Evolutionary conservation across 108 stramenopile species (phyloP).

Genomic region (Stephanodiscus triporus): DNA sequence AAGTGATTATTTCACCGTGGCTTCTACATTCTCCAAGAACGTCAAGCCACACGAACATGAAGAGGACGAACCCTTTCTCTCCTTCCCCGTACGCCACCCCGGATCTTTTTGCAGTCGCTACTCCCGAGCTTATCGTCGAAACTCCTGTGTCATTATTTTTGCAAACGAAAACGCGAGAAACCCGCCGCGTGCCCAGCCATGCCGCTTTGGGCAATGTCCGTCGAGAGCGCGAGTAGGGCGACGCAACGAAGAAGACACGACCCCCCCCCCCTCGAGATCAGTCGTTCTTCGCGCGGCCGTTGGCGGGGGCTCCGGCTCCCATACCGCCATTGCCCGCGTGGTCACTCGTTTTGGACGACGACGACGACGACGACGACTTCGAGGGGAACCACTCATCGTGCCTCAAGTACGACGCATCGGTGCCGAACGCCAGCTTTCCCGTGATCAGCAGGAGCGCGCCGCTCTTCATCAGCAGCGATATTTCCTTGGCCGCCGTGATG

Average conservation of each 20-base stretch:
- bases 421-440: conserved; percentile 7
- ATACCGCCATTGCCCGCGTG: background rate
- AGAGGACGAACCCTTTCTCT: too few species aligned
- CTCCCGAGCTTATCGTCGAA: too few species aligned
- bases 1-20: background rate
- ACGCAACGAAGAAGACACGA: background rate
- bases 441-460: background rate
- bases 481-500: background rate
- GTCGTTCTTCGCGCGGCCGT: background rate
- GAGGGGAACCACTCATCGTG: conserved; percentile 3
- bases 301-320: background rate
- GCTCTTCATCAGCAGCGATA: conserved; percentile 7
- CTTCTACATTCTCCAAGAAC: background rate
- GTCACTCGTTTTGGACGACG: too few species aligned
- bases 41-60: background rate
- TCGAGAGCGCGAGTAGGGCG: background rate
- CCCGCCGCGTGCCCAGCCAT: too few species aligned
- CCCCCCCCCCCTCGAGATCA: background rate
- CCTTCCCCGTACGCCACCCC: too few species aligned
- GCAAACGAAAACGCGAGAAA: background rate
- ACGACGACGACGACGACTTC: background rate
- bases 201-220: background rate
- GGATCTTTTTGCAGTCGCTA: too few species aligned
- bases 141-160: background rate
- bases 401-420: background rate